phyloP scores from a whole-genome alignment of 2,329 filamentous ascomycete genomes.

The Cladosporium phlei region DNA sequence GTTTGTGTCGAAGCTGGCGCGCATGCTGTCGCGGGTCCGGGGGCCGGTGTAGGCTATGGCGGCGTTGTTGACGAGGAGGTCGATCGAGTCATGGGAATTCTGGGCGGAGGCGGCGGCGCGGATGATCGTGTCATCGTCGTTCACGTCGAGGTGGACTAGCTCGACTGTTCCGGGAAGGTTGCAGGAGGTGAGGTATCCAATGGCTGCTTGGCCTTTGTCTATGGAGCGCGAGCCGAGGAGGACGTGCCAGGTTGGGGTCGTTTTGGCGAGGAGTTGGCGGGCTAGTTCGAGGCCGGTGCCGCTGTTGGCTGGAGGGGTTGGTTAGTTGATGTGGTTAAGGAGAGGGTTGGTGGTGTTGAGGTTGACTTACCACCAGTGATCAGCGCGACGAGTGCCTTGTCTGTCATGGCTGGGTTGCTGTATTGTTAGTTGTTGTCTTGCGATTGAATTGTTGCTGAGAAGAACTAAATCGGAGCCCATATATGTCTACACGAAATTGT shows the following conservation, averaged over 20 bases:
- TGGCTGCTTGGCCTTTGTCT: conserved; percentile 36
- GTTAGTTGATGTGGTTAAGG: no score
- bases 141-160: conserved; percentile 25
- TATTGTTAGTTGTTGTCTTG: no score
- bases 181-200: conserved; percentile 22
- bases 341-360: no score
- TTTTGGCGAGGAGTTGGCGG: conserved; percentile 33
- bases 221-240: conserved; percentile 36
- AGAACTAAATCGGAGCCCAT: no score
- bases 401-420: neutral
- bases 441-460: no score
- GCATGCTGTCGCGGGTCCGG: conserved; percentile 26
- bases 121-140: conserved; percentile 21
- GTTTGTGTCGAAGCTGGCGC: conserved; percentile 25
- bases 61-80: conserved; percentile 39
- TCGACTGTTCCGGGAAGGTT: conserved; percentile 21
- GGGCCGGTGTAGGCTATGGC: conserved; percentile 24
- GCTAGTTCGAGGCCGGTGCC: conserved; percentile 46
- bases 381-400: conserved; percentile 30
- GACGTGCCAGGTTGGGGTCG: conserved; percentile 28
- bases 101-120: conserved; percentile 22
- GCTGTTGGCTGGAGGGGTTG: conserved; percentile 35
- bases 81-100: conserved; percentile 24
- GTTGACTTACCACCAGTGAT: conserved; percentile 36
- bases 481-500: no score